Evolutionary conservation across 352 stramenopile species (phyloP).

Genomic region (Phytophthora crassamura): DNA sequence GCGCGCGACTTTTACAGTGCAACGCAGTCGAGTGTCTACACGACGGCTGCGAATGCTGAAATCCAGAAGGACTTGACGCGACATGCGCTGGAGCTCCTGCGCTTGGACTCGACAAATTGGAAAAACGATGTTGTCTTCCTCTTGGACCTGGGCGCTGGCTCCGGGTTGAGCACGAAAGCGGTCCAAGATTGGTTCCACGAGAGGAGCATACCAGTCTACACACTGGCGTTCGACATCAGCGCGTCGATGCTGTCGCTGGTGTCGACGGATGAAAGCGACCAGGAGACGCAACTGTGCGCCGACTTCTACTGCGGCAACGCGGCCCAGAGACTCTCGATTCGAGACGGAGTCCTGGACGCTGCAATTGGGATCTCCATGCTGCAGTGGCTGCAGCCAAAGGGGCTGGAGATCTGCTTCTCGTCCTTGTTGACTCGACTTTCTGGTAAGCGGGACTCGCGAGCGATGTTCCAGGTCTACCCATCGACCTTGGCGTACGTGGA

Average conservation of each 20-base stretch:
- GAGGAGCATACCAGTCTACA: conserved; percentile 39
- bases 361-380: conserved; percentile 86
- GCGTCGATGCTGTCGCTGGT: conserved; percentile 73
- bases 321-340: conserved; percentile 66
- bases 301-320: conserved; percentile 78
- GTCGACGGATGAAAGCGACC: neutral
- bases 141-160: conserved; percentile 76
- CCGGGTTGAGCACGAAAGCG: conserved; percentile 68
- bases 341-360: conserved; percentile 43
- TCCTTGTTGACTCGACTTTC: conserved; percentile 52
- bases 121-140: conserved; percentile 43
- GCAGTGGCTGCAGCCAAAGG: conserved; percentile 74
- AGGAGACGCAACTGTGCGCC: conserved; percentile 18
- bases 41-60: conserved; percentile 62
- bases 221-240: conserved; percentile 81
- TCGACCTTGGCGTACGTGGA: conserved; percentile 55
- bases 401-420: conserved; percentile 64
- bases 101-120: conserved; percentile 19
- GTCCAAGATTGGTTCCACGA: conserved; percentile 59
- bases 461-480: conserved; percentile 82
- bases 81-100: conserved; percentile 67
- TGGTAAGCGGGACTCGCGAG: conserved; percentile 14
- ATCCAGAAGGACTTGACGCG: conserved; percentile 78
- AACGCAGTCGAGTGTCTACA: conserved; percentile 72
- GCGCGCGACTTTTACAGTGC: conserved; percentile 70